These are phyloP conservation scores for Diaporthe ilicicola DNA, from an alignment of 2,329 filamentous ascomycete genomes.

Conservation along the genomic window DNA sequence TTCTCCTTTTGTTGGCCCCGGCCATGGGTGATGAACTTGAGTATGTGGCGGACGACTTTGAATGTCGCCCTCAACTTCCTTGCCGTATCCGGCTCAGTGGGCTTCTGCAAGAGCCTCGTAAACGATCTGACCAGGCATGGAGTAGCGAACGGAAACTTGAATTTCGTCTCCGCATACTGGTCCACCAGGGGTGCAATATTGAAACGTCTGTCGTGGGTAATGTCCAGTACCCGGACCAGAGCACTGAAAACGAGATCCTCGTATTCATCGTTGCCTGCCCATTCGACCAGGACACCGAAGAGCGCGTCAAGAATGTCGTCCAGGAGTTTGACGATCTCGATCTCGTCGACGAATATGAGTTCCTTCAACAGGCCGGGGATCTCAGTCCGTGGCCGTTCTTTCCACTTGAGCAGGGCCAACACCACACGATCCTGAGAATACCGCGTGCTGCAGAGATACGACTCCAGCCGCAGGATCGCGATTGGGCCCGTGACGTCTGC, in stretches of 20 bases:
- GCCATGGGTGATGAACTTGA: conserved; percentile 94
- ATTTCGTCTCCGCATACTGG: conserved; percentile 85
- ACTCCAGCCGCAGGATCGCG: conserved; percentile 80
- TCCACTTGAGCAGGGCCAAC: conserved; percentile 87
- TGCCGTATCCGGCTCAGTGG: conserved; percentile 83
- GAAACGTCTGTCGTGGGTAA: conserved; percentile 93
- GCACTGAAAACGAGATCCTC: conserved; percentile 94
- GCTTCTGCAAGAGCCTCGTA: conserved; percentile 81
- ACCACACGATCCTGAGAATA: conserved; percentile 93
- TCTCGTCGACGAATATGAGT: conserved; percentile 93
- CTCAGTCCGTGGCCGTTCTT: conserved; percentile 74
- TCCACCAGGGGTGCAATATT: conserved; percentile 91
- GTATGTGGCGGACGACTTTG: conserved; percentile 91
- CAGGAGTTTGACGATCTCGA: conserved; percentile 95
- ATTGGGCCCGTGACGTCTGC: conserved; percentile 83
- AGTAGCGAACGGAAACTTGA: conserved; percentile 93
- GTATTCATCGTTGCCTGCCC: conserved; percentile 89
- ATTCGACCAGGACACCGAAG: conserved; percentile 90
- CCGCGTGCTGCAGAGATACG: conserved; percentile 91
- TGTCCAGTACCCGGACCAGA: conserved; percentile 87
- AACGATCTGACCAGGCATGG: conserved; percentile 89
- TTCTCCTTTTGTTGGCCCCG: conserved; percentile 88
- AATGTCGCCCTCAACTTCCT: conserved; percentile 88
- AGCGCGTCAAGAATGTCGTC: conserved; percentile 89
- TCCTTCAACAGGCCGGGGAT: conserved; percentile 80